phyloP scores from a whole-genome alignment of 2,329 filamentous ascomycete genomes.

The Ophiocordyceps unilateralis region DNA sequence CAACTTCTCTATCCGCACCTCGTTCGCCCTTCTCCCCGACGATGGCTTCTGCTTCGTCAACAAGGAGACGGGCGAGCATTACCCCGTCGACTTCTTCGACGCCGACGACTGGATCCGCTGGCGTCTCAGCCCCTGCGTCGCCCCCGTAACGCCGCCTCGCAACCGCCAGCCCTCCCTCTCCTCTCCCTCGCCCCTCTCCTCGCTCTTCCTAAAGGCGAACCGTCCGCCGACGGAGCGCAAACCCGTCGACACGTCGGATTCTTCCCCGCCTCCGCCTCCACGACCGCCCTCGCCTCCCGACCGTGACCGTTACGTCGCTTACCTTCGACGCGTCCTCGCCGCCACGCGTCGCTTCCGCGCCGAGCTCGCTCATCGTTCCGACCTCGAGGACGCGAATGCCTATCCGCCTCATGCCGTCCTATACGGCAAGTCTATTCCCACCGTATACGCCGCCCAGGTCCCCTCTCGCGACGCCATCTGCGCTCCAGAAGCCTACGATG shows the following conservation, averaged over 20 bases:
- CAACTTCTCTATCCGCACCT: constrained; percentile 81
- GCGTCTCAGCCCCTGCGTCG: constrained; percentile 60
- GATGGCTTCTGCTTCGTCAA: constrained; percentile 80
- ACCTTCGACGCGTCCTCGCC: constrained; percentile 58
- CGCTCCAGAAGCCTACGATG: constrained; percentile 64
- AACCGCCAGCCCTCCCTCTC: constrained; percentile 17
- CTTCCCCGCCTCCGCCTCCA: not conserved
- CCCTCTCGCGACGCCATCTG: constrained; percentile 55
- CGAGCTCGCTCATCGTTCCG: constrained; percentile 46
- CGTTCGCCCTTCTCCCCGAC: constrained; percentile 69
- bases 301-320: constrained; percentile 29
- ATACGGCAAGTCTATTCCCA: constrained; percentile 76
- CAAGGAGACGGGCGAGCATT: constrained; percentile 61
- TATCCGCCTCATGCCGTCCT: constrained; percentile 75
- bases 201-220: constrained; percentile 24
- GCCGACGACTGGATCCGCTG: constrained; percentile 64
- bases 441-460: constrained; percentile 68
- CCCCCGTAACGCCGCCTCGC: constrained; percentile 44
- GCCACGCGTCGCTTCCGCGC: constrained; percentile 59
- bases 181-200: constrained; percentile 25
- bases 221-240: constrained; percentile 20
- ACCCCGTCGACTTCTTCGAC: constrained; percentile 72
- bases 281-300: constrained; percentile 6
- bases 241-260: constrained; percentile 4
- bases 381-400: constrained; percentile 43